phyloP scores from a whole-genome alignment of 768 basidiomycete species.

The Serendipita sp. region DNA sequence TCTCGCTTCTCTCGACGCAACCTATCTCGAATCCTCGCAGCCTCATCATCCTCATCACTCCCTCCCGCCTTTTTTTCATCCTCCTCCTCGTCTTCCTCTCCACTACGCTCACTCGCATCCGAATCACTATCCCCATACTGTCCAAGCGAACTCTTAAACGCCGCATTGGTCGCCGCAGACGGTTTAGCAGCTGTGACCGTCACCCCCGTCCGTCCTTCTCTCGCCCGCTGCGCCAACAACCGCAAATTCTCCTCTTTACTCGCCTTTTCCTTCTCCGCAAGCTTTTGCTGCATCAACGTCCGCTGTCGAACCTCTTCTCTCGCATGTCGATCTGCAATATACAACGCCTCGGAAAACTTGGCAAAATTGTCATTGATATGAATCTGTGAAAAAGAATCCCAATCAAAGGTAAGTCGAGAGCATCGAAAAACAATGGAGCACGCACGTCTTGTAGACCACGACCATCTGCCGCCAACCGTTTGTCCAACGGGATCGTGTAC shows the following conservation, averaged over 20 bases:
- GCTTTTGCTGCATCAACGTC: conserved; percentile 92
- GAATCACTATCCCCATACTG: conserved; percentile 67
- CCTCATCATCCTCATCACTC: conserved; percentile 83
- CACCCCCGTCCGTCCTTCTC: conserved; percentile 82
- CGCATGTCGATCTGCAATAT: conserved; percentile 90
- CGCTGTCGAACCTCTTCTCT: conserved; percentile 96
- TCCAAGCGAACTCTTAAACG: conserved; percentile 60
- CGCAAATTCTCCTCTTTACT: conserved; percentile 93
- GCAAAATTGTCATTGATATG: conserved; percentile 99
- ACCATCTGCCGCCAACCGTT: conserved; percentile 96
- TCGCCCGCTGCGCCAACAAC: conserved; percentile 82
- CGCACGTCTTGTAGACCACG: conserved; percentile 92
- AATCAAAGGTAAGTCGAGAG: conserved; percentile 2
- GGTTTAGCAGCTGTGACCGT: conserved; percentile 35
- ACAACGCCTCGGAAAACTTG: conserved; percentile 93
- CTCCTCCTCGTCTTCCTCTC: conserved; percentile 27
- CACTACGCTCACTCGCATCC: conserved; percentile 40
- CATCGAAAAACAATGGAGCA: conserved; percentile 10
- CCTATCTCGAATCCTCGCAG: conserved; percentile 69
- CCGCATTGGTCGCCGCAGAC: conserved; percentile 45
- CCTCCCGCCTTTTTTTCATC: conserved; percentile 25
- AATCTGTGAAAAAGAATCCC: conserved; percentile 45
- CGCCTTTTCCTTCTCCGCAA: conserved; percentile 97
- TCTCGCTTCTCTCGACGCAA: conserved; percentile 85
- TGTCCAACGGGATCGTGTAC: conserved; percentile 97